These are phyloP conservation scores for Tolypocladium endophyticum DNA, from an alignment of 2,329 filamentous ascomycete genomes.

Conservation along the genomic window DNA sequence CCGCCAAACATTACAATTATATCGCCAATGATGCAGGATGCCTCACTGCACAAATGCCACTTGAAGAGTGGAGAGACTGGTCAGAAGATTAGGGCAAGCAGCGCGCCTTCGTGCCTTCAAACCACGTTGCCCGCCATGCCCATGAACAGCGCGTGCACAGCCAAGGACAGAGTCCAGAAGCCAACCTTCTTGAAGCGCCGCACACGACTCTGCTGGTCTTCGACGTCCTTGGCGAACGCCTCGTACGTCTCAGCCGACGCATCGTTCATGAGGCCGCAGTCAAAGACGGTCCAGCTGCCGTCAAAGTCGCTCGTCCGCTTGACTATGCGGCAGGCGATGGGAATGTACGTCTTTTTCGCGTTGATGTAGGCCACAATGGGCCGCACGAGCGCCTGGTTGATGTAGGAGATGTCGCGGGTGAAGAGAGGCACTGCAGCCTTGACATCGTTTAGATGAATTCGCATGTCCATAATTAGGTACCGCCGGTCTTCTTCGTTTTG, in stretches of 20 bases:
- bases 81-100: neutral
- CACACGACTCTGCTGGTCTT: conserved; percentile 77
- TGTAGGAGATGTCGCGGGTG: conserved; percentile 82
- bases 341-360: conserved; percentile 87
- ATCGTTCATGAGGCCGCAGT: conserved; percentile 90
- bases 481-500: conserved; percentile 50
- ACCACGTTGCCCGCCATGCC: conserved; percentile 79
- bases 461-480: conserved; percentile 86
- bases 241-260: conserved; percentile 87
- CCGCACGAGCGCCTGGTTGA: conserved; percentile 88
- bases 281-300: conserved; percentile 88
- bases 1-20: neutral
- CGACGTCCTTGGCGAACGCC: conserved; percentile 84
- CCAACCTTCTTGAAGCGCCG: conserved; percentile 90
- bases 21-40: neutral
- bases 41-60: neutral
- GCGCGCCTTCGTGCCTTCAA: conserved; percentile 13
- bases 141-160: conserved; percentile 88
- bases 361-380: conserved; percentile 99
- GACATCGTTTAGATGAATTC: conserved; percentile 91
- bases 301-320: conserved; percentile 86
- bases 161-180: conserved; percentile 87
- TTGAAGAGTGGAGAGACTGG: neutral
- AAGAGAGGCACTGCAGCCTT: conserved; percentile 89
- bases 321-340: conserved; percentile 86